phyloP scores from a whole-genome alignment of 257 asterid genomes.

The Forsythia viridissima region DNA sequence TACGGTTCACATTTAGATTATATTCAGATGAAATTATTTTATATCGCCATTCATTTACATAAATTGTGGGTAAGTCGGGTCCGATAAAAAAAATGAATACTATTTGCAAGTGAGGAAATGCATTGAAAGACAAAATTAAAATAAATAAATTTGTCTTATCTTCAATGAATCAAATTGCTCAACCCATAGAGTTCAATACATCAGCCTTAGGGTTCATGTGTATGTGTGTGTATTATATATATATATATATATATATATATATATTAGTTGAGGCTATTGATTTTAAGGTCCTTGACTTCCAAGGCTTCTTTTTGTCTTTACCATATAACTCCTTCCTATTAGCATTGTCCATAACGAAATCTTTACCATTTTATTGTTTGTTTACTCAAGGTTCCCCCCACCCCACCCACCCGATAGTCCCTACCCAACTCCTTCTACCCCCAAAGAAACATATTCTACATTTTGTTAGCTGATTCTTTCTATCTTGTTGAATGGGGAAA shows the following conservation, averaged over 20 bases:
- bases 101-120: background rate
- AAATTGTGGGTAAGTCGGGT: background rate
- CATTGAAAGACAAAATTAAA: background rate
- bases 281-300: slow-evolving; percentile 36
- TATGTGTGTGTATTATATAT: background rate
- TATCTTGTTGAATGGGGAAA: background rate
- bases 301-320: slow-evolving; percentile 34
- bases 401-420: background rate
- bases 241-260: background rate
- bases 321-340: slow-evolving; percentile 18
- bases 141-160: background rate
- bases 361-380: slow-evolving; percentile 24
- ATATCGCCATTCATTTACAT: no score
- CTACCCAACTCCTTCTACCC: background rate
- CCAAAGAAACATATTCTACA: slow-evolving; percentile 14
- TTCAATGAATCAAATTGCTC: background rate
- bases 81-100: background rate
- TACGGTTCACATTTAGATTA: no score
- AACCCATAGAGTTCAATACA: background rate
- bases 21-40: no score
- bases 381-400: background rate
- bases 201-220: background rate
- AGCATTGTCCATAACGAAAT: slow-evolving; percentile 32
- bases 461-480: background rate
- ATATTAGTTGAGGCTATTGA: background rate